Percentiles rank a stretch among this genome's conserved stretches.
Evolutionary conservation across 441 rosid species (phyloP).

Genomic region (Capsella rubella): DNA sequence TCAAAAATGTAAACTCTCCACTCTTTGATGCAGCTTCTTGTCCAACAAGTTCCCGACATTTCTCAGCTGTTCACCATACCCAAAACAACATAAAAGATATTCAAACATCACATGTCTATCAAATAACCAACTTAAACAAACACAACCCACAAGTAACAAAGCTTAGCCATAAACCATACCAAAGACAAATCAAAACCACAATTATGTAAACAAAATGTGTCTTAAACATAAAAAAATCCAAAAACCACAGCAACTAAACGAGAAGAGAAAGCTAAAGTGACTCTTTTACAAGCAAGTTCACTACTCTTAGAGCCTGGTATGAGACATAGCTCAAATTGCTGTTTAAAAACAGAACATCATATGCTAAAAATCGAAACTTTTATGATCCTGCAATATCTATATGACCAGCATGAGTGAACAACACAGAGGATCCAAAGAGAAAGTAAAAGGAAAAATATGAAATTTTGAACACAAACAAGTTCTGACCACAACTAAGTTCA

Average conservation of each 20-base stretch:
- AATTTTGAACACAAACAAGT: neutral
- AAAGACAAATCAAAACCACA: too few species aligned
- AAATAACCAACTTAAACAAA: neutral
- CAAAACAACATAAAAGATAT: neutral
- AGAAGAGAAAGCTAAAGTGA: neutral
- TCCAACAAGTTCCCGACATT: conserved; percentile 84
- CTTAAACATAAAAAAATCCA: neutral
- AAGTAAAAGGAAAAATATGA: neutral
- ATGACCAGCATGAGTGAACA: neutral
- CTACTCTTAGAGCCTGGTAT: neutral
- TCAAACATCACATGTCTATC: conserved; percentile 1
- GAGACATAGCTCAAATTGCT: neutral
- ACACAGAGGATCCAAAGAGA: neutral
- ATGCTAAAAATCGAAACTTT: neutral
- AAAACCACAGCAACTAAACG: neutral
- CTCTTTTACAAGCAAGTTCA: neutral
- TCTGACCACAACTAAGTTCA: neutral
- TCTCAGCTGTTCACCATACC: conserved; percentile 65
- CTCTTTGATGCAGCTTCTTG: conserved; percentile 83
- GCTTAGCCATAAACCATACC: too few species aligned
- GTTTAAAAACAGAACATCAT: neutral
- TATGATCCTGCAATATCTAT: neutral
- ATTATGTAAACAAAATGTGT: neutral
- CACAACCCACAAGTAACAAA: neutral
- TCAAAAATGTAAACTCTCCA: conserved; percentile 80